Evolutionary conservation across 371 early-diverging fungal species (phyloP).

Genomic region (Phascolomyces articulosus): DNA sequence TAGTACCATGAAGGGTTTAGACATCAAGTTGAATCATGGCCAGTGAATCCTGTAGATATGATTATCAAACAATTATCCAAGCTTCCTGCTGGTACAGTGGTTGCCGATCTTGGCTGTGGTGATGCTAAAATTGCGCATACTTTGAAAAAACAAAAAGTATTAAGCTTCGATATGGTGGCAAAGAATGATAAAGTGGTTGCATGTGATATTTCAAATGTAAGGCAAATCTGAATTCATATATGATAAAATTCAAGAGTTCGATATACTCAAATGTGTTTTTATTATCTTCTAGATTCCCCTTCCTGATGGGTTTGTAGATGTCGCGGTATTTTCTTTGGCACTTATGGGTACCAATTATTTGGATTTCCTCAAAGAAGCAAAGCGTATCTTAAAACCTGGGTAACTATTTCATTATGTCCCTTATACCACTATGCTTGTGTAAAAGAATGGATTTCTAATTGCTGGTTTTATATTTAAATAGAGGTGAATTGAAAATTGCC

Average conservation of each 20-base stretch:
- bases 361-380: conserved; percentile 90
- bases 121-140: conserved; percentile 89
- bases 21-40: conserved; percentile 95
- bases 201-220: conserved; percentile 90
- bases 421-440: conserved; percentile 5
- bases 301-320: conserved; percentile 74
- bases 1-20: conserved; percentile 97
- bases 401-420: conserved; percentile 36
- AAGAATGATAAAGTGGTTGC: conserved; percentile 85
- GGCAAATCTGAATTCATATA: background rate
- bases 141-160: conserved; percentile 71
- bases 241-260: too few relatives aligned
- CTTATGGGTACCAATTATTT: conserved; percentile 98
- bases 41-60: conserved; percentile 93
- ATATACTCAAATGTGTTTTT: background rate
- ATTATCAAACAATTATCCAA: conserved; percentile 74
- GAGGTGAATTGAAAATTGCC: conserved; percentile 91
- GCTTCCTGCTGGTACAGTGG: conserved; percentile 53
- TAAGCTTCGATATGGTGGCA: conserved; percentile 95
- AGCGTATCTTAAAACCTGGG: conserved; percentile 85
- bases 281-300: conserved; percentile 64
- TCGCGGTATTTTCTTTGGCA: conserved; percentile 93
- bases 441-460: too few relatives aligned
- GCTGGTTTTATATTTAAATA: too few relatives aligned
- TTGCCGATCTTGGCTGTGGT: conserved; percentile 99